Base-by-base conservation (phyloP, 2,329 filamentous ascomycete species). In the Dactylellina sp. region DNA sequence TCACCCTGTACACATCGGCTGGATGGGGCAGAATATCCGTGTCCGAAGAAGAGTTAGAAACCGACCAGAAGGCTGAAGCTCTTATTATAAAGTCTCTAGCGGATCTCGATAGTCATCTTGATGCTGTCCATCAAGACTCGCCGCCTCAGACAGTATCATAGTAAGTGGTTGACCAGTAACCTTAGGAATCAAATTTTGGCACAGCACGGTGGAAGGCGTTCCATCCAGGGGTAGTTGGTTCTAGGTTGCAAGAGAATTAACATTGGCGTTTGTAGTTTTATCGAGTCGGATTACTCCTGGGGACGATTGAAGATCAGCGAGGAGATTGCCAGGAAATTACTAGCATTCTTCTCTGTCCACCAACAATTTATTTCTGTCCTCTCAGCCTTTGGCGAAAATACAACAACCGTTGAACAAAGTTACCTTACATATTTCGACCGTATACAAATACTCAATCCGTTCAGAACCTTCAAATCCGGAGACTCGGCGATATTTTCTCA, bases 371-470 rank as follows among this genome's bases (percentile, higher is more conserved):
- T 72, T 2, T 61, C 68, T 7, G 32, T 72, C 11, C 46, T 72
- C 4, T 65, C 60, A 44, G 40, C 68, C 0, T 72, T 72, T 12
- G 68, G 68, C 25, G 68, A 72, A 11, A 72, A 61, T 18, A 61
- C 22, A 20, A 56, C 39, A 18, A 55, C 68, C 2, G 59, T 60
- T 1, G 68, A 72, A 40, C 60, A 72, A 28, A 65, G 59, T 18
- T 72, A 72, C n/a, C 47, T 72, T 14, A 65, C 68, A 2, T 72
- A 72, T 25, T 72, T 72, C 32, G 68, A 72, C 28, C 52, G 68
- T 18, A 72, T 72, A 3, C 60, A 65, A 61, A 60, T 65, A 2
- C 32, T 72, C n/a, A 61, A 72, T 39, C 68, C 68, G 1, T 72
- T 72, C 42, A 47, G 68, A 20, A 65, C 66, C 0, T 53, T 71